phyloP scores from a whole-genome alignment of 306 rosid genomes.

The Fragaria nilgerrensis region DNA sequence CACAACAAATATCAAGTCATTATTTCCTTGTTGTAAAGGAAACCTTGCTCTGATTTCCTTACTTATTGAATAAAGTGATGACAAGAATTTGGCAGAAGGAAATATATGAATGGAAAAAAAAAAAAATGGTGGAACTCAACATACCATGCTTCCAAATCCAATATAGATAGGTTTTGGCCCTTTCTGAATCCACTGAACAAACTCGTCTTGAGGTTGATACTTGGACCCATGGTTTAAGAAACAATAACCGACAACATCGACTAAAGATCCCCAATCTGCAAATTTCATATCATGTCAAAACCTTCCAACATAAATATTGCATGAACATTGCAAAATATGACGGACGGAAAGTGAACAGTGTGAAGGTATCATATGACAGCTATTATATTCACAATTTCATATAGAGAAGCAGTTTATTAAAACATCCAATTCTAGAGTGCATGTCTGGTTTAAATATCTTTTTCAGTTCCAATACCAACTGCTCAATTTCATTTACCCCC shows the following conservation, averaged over 20 bases:
- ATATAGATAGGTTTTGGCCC: constrained; percentile 83
- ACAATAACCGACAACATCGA: constrained; percentile 95
- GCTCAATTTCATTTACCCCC: not conserved
- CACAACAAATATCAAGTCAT: not conserved
- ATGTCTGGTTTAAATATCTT: not conserved
- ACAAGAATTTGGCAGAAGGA: constrained; percentile 7
- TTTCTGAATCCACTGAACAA: constrained; percentile 70
- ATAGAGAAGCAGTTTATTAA: not conserved
- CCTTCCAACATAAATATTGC: constrained; percentile 17
- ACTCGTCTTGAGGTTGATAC: constrained; percentile 71
- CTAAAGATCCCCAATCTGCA: constrained; percentile 95
- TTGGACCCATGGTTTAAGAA: constrained; percentile 72
- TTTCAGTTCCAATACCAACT: not conserved
- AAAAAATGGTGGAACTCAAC: constrained; percentile 20
- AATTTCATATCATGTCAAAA: constrained; percentile 32
- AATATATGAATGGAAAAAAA: constrained; percentile 14
- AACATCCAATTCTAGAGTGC: too few species aligned
- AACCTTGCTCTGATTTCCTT: not conserved
- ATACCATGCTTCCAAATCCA: constrained; percentile 99
- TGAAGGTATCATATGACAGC: not conserved
- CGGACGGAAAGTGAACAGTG: not conserved
- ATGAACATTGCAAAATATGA: constrained; percentile 4
- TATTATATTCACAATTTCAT: constrained; percentile 3
- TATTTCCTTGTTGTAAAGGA: not conserved
- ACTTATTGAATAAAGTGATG: not conserved